Percentiles rank a stretch among this genome's conserved stretches.
phyloP scores from a whole-genome alignment of 164 flowering plant species.

The Sedum album region DNA sequence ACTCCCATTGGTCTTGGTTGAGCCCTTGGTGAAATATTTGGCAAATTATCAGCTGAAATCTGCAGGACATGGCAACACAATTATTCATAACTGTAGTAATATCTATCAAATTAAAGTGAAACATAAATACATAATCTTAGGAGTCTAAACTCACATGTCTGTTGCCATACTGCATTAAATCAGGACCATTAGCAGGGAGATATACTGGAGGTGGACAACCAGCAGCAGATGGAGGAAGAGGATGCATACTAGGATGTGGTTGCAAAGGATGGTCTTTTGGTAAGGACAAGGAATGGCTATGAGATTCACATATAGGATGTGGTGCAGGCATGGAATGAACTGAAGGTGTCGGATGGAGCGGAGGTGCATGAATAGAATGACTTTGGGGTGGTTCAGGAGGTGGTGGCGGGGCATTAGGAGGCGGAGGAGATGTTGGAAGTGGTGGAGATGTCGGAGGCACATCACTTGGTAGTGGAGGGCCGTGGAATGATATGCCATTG shows the following conservation, averaged over 20 bases:
- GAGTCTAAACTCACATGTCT: neutral
- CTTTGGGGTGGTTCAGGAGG: conserved; percentile 20
- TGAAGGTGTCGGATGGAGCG: neutral
- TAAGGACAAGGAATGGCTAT: neutral
- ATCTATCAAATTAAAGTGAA: too few relatives aligned
- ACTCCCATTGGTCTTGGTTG: conserved; percentile 26
- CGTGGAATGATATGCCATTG: conserved; percentile 20
- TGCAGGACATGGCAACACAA: conserved; percentile 25
- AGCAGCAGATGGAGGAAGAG: neutral
- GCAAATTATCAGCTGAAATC: conserved; percentile 26
- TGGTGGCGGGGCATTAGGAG: conserved; percentile 17
- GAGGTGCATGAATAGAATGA: conserved; percentile 14
- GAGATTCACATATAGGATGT: neutral
- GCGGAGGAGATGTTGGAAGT: conserved; percentile 37
- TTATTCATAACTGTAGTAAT: too few relatives aligned
- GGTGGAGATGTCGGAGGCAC: conserved; percentile 63
- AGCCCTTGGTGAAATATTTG: conserved; percentile 22
- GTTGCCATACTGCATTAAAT: conserved; percentile 8
- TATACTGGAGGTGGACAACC: conserved; percentile 13
- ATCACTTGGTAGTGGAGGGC: conserved; percentile 52
- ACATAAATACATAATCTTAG: too few relatives aligned
- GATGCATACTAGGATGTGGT: neutral
- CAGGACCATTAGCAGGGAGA: conserved; percentile 22
- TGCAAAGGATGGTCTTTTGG: neutral
- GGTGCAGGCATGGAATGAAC: neutral